phyloP scores from a whole-genome alignment of 495 filamentous ascomycete species.

The Paragyromitra xinjiangensis region DNA sequence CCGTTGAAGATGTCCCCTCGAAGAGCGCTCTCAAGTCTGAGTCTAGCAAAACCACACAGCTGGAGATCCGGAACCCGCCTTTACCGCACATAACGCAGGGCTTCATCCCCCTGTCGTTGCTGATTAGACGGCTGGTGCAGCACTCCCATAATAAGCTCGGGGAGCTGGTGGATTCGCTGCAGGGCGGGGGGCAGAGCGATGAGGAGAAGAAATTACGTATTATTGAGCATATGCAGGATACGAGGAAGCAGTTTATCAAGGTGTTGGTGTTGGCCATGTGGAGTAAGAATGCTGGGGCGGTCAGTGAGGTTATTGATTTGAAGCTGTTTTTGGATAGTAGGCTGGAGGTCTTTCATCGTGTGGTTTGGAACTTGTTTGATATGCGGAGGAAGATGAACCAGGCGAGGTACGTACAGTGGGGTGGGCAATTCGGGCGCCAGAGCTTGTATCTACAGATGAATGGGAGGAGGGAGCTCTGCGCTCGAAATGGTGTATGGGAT shows the following conservation, averaged over 20 bases:
- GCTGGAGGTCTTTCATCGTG: slow-evolving; percentile 65
- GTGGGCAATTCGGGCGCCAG: neutral
- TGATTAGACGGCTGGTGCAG: slow-evolving; percentile 80
- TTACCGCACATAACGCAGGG: slow-evolving; percentile 80
- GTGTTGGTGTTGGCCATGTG: slow-evolving; percentile 86
- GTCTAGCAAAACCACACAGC: slow-evolving; percentile 20
- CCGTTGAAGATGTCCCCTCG: slow-evolving; percentile 12
- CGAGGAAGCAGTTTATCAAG: slow-evolving; percentile 83
- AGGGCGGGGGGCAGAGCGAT: slow-evolving; percentile 47
- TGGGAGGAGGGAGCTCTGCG: slow-evolving; percentile 7
- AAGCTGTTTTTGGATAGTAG: slow-evolving; percentile 73
- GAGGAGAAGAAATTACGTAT: slow-evolving; percentile 80
- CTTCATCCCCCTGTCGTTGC: slow-evolving; percentile 72
- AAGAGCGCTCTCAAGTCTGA: slow-evolving; percentile 30
- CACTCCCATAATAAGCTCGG: slow-evolving; percentile 79
- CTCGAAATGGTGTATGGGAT: neutral
- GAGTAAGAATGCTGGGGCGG: slow-evolving; percentile 77
- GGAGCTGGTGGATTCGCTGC: slow-evolving; percentile 66
- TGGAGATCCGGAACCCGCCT: slow-evolving; percentile 70
- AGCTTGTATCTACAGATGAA: neutral
- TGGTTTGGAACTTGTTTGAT: slow-evolving; percentile 70
- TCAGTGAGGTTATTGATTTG: slow-evolving; percentile 86
- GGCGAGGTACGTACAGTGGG: slow-evolving; percentile 59
- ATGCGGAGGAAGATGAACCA: slow-evolving; percentile 72
- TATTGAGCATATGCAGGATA: slow-evolving; percentile 73